Conservation (phyloP, 139 green algal species). For the Protoeuglena noctilucae region DNA sequence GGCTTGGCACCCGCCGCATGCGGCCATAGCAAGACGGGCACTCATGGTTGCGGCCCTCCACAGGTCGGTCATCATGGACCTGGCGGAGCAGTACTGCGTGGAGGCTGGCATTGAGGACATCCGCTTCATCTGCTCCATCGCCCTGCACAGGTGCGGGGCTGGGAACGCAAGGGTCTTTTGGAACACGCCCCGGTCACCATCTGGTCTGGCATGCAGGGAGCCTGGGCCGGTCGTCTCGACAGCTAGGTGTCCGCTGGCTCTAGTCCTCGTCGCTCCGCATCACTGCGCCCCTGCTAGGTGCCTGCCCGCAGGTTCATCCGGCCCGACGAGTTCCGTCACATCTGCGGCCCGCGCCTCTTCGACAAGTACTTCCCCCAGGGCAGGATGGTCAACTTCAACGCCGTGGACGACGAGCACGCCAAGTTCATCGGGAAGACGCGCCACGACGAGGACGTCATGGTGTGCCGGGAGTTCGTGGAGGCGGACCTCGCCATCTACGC, state of each 20-base stretch:
- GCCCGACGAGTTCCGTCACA: constrained; percentile 19
- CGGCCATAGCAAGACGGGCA: no score
- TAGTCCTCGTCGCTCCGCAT: no score
- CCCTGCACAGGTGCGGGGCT: constrained; percentile 20
- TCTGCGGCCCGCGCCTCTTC: constrained; percentile 17
- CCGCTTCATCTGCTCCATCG: constrained; percentile 22
- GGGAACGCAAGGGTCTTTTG: no score
- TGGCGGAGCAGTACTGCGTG: constrained; percentile 12
- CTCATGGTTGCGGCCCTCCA: no score
- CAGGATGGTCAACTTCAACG: constrained; percentile 22
- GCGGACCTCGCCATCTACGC: constrained; percentile 20
- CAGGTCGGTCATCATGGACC: constrained; percentile 11
- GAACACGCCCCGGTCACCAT: no score
- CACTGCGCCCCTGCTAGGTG: no score
- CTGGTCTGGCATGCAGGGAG: no score
- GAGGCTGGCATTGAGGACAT: constrained; percentile 15
- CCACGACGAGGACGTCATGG: constrained; percentile 17
- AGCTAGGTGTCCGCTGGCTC: no score
- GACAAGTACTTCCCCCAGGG: constrained; percentile 18
- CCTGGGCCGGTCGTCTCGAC: no score
- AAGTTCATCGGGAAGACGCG: constrained; percentile 11
- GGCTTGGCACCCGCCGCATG: no score
- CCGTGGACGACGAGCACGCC: constrained; percentile 12
- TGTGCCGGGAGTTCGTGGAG: constrained; percentile 14
- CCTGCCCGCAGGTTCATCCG: no score